Conservation (phyloP, 2,329 filamentous ascomycete species). For the Talaromyces piceae region DNA sequence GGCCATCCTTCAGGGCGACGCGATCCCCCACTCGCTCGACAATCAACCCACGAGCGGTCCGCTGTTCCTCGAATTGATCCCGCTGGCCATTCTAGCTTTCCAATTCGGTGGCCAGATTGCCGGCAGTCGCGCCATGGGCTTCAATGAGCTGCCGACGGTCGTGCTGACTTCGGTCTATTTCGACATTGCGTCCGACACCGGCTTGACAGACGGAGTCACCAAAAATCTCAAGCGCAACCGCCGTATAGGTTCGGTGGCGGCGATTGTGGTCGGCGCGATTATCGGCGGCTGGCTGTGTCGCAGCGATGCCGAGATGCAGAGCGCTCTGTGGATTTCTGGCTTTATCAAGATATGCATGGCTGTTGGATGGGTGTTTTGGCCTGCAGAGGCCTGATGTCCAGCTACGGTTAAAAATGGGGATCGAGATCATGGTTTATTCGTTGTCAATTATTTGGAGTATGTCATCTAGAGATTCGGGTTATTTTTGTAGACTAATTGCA, state of each 20-base stretch:
- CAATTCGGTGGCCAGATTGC: slow-evolving; percentile 39
- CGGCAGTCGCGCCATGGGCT: slow-evolving; percentile 33
- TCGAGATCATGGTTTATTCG: neutral
- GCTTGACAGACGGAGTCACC: slow-evolving; percentile 24
- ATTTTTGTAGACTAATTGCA: neutral
- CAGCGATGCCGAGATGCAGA: slow-evolving; percentile 35
- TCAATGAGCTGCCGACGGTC: slow-evolving; percentile 40
- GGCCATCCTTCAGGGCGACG: slow-evolving; percentile 29
- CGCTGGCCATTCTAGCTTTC: slow-evolving; percentile 37
- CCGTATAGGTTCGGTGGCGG: slow-evolving; percentile 30
- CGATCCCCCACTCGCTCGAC: slow-evolving; percentile 27
- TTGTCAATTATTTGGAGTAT: neutral
- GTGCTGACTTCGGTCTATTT: slow-evolving; percentile 42
- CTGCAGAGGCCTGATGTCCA: neutral
- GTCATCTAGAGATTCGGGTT: neutral
- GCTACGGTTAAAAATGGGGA: neutral
- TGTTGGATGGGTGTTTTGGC: slow-evolving; percentile 34
- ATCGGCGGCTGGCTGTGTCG: slow-evolving; percentile 37
- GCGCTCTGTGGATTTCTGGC: slow-evolving; percentile 37
- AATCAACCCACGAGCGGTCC: slow-evolving; percentile 18
- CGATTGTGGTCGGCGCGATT: slow-evolving; percentile 34
- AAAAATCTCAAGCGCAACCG: slow-evolving; percentile 34
- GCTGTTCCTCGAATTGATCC: slow-evolving; percentile 35
- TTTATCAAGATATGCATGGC: slow-evolving; percentile 33
- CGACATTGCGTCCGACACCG: slow-evolving; percentile 38